These are phyloP conservation scores for Knufia fluminis DNA, from an alignment of 2,329 filamentous ascomycete species.

Conservation along the genomic window DNA sequence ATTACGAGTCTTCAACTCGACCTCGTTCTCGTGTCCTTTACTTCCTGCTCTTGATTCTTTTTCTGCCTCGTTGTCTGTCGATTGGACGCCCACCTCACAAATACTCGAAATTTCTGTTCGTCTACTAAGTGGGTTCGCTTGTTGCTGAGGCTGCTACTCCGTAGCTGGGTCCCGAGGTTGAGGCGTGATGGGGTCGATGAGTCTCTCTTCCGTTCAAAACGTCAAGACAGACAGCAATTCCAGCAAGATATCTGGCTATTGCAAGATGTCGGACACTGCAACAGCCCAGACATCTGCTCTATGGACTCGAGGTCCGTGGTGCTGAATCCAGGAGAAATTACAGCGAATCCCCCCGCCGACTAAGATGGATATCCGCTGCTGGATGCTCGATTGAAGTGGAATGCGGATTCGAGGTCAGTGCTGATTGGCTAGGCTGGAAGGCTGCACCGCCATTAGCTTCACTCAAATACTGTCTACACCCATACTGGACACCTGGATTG, in stretches of 20 bases:
- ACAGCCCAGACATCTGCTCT: background rate
- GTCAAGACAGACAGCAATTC: background rate
- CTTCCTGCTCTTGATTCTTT: background rate
- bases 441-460: conserved; percentile 6
- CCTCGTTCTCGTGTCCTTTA: background rate
- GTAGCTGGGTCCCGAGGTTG: conserved; percentile 4
- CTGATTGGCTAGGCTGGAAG: conserved; percentile 10
- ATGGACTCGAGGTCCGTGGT: background rate
- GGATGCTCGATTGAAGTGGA: background rate
- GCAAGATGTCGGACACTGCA: background rate
- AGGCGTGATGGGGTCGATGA: conserved; percentile 4
- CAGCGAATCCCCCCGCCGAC: background rate
- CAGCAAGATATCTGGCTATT: background rate
- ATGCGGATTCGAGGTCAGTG: conserved; percentile 1
- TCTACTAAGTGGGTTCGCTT: conserved; percentile 5
- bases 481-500: conserved; percentile 5
- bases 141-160: conserved; percentile 5
- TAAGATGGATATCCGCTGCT: conserved; percentile 1
- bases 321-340: conserved; percentile 7
- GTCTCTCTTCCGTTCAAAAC: background rate
- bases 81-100: background rate
- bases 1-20: background rate
- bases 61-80: background rate
- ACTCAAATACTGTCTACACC: background rate
- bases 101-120: background rate